Evolutionary conservation across 768 basidiomycete species (phyloP).

Genomic region (Pulveroboletus sp.): DNA sequence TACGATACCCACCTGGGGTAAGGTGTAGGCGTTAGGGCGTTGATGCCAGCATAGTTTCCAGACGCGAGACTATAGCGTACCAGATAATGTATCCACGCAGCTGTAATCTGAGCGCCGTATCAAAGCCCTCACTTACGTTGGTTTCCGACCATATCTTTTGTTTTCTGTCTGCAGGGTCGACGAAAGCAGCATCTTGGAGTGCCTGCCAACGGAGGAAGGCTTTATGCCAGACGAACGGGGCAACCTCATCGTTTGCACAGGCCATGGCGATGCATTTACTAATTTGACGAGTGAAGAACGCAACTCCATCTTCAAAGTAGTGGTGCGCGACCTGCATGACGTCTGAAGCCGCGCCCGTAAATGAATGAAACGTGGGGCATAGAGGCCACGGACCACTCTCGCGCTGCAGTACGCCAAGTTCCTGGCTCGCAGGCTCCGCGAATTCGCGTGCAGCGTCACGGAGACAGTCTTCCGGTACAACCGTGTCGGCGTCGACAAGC

Average conservation of each 20-base stretch:
- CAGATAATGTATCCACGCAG: slow-evolving; percentile 69
- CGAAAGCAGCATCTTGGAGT: slow-evolving; percentile 79
- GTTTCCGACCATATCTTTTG: slow-evolving; percentile 72
- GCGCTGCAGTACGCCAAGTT: slow-evolving; percentile 85
- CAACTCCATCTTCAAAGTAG: slow-evolving; percentile 89
- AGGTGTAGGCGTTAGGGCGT: background rate
- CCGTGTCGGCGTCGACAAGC: slow-evolving; percentile 85
- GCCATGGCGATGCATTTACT: slow-evolving; percentile 81
- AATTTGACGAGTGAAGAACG: slow-evolving; percentile 85
- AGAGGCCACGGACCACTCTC: slow-evolving; percentile 65
- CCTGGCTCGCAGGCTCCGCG: slow-evolving; percentile 58
- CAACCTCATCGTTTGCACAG: slow-evolving; percentile 75
- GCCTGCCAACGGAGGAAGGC: slow-evolving; percentile 90
- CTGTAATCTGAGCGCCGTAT: slow-evolving; percentile 64
- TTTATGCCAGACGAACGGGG: slow-evolving; percentile 83
- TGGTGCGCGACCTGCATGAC: slow-evolving; percentile 90
- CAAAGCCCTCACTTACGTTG: slow-evolving; percentile 68
- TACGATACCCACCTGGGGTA: slow-evolving; percentile 73
- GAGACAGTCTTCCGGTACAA: slow-evolving; percentile 90
- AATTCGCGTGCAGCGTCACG: slow-evolving; percentile 88
- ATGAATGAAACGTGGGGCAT: background rate
- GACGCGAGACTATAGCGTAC: slow-evolving; percentile 11
- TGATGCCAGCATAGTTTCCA: background rate
- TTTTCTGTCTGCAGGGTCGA: slow-evolving; percentile 54
- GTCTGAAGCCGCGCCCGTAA: slow-evolving; percentile 41